phyloP scores from a whole-genome alignment of 345 rosid species.

The Boechera stricta region DNA sequence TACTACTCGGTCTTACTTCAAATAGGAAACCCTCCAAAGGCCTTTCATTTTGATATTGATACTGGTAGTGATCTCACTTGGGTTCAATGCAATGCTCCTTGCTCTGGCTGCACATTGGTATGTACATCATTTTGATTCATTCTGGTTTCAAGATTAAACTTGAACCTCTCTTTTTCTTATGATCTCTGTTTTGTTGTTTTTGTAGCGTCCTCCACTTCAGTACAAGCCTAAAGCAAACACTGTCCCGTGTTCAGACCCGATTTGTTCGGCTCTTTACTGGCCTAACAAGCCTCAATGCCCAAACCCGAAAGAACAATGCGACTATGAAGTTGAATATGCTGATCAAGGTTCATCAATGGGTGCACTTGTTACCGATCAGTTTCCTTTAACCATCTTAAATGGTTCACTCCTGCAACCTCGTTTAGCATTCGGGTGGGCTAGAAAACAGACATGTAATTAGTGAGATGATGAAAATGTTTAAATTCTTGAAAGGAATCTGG shows the following conservation, averaged over 20 bases:
- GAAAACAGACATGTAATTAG: background rate
- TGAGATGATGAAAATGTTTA: constrained; percentile 13
- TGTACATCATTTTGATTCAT: constrained; percentile 1
- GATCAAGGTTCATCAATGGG: constrained; percentile 76
- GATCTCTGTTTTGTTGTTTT: constrained; percentile 16
- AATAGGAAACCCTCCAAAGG: constrained; percentile 76
- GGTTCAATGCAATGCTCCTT: constrained; percentile 96
- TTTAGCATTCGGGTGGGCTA: constrained; percentile 70
- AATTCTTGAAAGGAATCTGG: background rate
- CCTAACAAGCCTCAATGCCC: constrained; percentile 50
- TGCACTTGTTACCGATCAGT: constrained; percentile 62
- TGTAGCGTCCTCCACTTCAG: constrained; percentile 56
- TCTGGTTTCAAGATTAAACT: background rate
- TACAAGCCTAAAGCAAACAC: constrained; percentile 66
- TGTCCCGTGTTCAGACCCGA: constrained; percentile 52
- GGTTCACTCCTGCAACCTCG: constrained; percentile 51
- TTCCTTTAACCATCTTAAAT: constrained; percentile 52
- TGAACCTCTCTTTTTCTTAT: constrained; percentile 5
- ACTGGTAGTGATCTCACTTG: constrained; percentile 96
- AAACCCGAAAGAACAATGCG: constrained; percentile 66
- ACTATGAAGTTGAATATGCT: constrained; percentile 69
- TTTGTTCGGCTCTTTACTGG: constrained; percentile 54
- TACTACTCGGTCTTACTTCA: constrained; percentile 63
- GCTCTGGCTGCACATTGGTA: constrained; percentile 81
- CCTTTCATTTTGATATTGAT: constrained; percentile 71